Conservation (phyloP, 176 grass and related monocot species). For the Paspalum vaginatum region DNA sequence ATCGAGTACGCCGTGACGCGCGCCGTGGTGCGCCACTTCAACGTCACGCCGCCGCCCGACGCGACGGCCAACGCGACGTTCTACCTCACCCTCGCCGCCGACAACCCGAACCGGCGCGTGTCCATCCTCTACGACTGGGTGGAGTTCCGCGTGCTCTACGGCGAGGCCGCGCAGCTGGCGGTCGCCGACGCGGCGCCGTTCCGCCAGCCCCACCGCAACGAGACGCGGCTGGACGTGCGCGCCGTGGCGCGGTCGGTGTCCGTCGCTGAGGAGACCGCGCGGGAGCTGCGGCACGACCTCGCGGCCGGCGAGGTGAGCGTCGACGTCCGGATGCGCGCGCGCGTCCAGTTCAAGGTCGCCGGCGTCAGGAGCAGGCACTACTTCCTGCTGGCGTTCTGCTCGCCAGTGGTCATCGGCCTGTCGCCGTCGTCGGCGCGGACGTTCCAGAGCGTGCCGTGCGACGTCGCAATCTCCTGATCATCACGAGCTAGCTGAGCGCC, state of each 20-base stretch:
- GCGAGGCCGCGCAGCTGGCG: constrained; percentile 50
- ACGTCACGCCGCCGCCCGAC: constrained; percentile 41
- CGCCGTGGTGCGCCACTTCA: constrained; percentile 57
- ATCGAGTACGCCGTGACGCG: constrained; percentile 62
- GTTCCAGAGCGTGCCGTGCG: constrained; percentile 66
- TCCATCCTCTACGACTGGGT: constrained; percentile 66
- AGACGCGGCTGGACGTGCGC: constrained; percentile 55
- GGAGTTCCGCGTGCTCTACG: constrained; percentile 55
- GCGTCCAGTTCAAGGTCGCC: constrained; percentile 57
- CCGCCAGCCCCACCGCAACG: constrained; percentile 68
- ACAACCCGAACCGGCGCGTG: constrained; percentile 73
- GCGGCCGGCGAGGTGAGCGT: constrained; percentile 50
- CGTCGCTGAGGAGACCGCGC: constrained; percentile 28
- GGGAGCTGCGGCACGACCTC: constrained; percentile 64
- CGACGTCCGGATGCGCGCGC: constrained; percentile 51
- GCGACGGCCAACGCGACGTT: constrained; percentile 64
- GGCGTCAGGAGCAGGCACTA: constrained; percentile 53
- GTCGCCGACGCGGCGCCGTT: constrained; percentile 43
- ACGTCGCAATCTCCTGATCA: constrained; percentile 48
- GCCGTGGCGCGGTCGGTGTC: constrained; percentile 46
- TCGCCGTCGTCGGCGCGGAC: constrained; percentile 34
- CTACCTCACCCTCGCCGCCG: constrained; percentile 58
- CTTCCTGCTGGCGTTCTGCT: constrained; percentile 53
- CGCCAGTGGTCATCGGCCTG: constrained; percentile 62
- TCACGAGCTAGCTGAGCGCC: neutral